Percentiles rank a stretch among this genome's conserved stretches.
phyloP scores from a whole-genome alignment of 2,329 filamentous ascomycete species.

The Colletotrichum tabaci region DNA sequence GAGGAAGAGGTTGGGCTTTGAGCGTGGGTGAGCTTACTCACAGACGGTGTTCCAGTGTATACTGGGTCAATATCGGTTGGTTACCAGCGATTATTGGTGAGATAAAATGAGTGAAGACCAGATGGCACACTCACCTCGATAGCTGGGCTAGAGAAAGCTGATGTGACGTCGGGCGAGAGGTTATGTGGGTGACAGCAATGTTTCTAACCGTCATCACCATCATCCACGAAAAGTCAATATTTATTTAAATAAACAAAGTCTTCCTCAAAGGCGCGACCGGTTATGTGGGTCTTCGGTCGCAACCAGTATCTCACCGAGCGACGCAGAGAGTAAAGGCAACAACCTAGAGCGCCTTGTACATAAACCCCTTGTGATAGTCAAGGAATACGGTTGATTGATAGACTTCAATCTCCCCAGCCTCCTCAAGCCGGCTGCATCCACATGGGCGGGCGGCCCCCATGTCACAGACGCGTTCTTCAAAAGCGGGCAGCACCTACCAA shows the following conservation, averaged over 20 bases:
- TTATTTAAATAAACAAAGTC: no score
- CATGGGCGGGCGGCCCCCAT: background rate
- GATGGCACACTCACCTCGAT: background rate
- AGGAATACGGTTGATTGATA: background rate
- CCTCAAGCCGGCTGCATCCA: background rate
- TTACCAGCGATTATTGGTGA: background rate
- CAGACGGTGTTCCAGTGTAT: background rate
- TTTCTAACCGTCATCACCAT: background rate
- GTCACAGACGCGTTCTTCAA: background rate
- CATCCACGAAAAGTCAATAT: background rate
- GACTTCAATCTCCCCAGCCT: background rate
- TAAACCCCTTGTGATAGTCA: background rate
- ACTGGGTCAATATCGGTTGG: background rate
- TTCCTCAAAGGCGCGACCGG: no score
- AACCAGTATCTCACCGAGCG: no score
- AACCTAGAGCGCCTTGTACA: background rate
- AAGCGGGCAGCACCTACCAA: constrained; percentile 1
- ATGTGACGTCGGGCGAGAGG: no score
- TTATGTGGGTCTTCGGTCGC: no score
- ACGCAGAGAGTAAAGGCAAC: no score
- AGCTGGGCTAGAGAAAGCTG: no score
- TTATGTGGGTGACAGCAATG: background rate
- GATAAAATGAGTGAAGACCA: background rate
- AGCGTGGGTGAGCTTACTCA: background rate
- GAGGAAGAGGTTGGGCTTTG: background rate